Evolutionary conservation across 495 filamentous ascomycete genomes (phyloP).

Genomic region (Penicillium salamii): DNA sequence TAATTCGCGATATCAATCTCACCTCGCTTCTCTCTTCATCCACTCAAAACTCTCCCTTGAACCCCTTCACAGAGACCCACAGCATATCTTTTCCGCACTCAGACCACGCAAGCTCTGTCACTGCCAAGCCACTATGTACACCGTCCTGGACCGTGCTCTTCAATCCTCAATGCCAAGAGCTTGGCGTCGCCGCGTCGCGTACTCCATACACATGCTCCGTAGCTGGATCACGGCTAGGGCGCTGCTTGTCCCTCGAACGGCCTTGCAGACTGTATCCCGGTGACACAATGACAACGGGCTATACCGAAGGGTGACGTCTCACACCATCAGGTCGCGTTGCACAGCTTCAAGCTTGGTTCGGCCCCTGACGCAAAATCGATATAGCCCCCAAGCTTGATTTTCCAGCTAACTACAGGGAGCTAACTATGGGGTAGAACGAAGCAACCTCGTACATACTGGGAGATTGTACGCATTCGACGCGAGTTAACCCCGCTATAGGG

Average conservation of each 20-base stretch:
- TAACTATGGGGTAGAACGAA: too few relatives aligned
- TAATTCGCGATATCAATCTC: too few relatives aligned
- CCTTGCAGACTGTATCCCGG: neutral
- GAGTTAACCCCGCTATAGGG: neutral
- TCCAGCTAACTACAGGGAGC: too few relatives aligned
- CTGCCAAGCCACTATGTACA: neutral
- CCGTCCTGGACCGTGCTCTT: neutral
- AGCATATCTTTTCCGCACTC: neutral
- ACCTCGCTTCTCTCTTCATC: too few relatives aligned
- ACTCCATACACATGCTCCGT: neutral
- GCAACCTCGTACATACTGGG: too few relatives aligned
- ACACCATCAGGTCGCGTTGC: too few relatives aligned
- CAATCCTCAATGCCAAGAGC: neutral
- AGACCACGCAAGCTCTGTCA: constrained; percentile 6
- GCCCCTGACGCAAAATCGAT: too few relatives aligned
- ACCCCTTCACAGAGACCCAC: neutral
- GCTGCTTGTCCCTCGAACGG: neutral
- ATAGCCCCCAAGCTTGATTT: too few relatives aligned
- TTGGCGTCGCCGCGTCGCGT: neutral
- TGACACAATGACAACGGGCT: neutral
- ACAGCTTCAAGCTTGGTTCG: too few relatives aligned
- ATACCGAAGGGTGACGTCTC: too few relatives aligned
- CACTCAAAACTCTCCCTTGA: too few relatives aligned
- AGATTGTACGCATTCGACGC: neutral
- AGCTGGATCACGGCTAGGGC: neutral